Conservation (phyloP, 805 yeast genomes). For the Wickerhamomyces silvicola region DNA sequence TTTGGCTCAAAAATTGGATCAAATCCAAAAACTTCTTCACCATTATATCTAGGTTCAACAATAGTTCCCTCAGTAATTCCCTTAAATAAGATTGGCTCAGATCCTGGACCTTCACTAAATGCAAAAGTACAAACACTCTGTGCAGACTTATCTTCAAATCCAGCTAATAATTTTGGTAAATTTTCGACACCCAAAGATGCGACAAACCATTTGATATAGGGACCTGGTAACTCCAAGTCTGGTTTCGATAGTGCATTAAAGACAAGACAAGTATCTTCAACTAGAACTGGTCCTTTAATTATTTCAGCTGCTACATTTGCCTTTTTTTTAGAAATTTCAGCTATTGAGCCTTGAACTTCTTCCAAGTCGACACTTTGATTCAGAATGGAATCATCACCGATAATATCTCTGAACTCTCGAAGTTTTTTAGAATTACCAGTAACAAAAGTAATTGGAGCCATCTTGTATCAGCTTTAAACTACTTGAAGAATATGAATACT, state of each 20-base stretch:
- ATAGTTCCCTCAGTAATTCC: conserved; percentile 80
- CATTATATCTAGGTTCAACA: conserved; percentile 54
- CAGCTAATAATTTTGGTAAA: conserved; percentile 67
- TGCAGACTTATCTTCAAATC: conserved; percentile 80
- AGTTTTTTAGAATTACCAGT: conserved; percentile 89
- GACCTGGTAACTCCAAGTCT: conserved; percentile 71
- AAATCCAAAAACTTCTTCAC: conserved; percentile 88
- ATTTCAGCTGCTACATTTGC: conserved; percentile 64
- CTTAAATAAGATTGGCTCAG: conserved; percentile 69
- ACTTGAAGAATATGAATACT: not conserved
- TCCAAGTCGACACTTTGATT: conserved; percentile 74
- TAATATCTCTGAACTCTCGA: conserved; percentile 74
- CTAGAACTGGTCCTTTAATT: conserved; percentile 75
- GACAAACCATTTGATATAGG: conserved; percentile 91
- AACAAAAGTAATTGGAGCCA: conserved; percentile 51
- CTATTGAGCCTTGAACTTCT: conserved; percentile 85
- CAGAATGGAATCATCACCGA: conserved; percentile 44
- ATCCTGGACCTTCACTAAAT: conserved; percentile 75
- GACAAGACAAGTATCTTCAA: conserved; percentile 90
- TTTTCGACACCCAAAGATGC: conserved; percentile 69
- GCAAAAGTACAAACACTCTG: conserved; percentile 91
- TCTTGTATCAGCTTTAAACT: conserved; percentile 2
- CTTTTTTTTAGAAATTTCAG: conserved; percentile 75
- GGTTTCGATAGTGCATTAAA: conserved; percentile 68
- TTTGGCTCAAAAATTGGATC: conserved; percentile 84